Conservation (phyloP, 257 asterid species). For the Solanum habrochaites region DNA sequence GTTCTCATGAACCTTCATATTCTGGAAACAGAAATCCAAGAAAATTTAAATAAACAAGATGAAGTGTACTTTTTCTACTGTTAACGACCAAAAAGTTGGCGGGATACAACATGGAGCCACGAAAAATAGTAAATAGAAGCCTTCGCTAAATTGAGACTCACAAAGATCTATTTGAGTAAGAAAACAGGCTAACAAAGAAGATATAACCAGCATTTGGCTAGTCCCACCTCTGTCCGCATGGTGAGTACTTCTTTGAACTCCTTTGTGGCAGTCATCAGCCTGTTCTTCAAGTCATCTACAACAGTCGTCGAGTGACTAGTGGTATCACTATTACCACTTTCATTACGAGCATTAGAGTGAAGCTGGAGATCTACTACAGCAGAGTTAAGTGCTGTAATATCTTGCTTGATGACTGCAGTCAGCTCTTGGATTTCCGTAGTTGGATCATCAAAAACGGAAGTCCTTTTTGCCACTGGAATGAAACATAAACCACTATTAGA, state of each 20-base stretch:
- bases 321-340: constrained; percentile 52
- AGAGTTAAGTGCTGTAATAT: constrained; percentile 80
- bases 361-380: constrained; percentile 89
- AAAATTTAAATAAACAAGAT: background rate
- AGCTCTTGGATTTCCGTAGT: constrained; percentile 88
- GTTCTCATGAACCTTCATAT: constrained; percentile 76
- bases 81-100: background rate
- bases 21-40: constrained; percentile 25
- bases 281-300: constrained; percentile 86
- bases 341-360: constrained; percentile 53
- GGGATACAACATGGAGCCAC: background rate
- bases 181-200: background rate
- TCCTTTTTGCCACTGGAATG: constrained; percentile 80
- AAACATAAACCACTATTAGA: background rate
- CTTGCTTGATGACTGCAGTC: constrained; percentile 89
- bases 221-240: constrained; percentile 82
- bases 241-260: constrained; percentile 96
- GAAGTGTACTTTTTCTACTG: background rate
- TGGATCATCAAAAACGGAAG: constrained; percentile 89
- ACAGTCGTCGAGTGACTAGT: constrained; percentile 83
- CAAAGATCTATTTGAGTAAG: background rate
- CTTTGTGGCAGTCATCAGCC: constrained; percentile 79
- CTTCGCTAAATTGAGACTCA: background rate
- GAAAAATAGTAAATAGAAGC: background rate
- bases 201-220: background rate